These are phyloP conservation scores for Pseudozyma tsukubaensis DNA, from an alignment of 1,284 basidiomycete species.

Conservation along the genomic window DNA sequence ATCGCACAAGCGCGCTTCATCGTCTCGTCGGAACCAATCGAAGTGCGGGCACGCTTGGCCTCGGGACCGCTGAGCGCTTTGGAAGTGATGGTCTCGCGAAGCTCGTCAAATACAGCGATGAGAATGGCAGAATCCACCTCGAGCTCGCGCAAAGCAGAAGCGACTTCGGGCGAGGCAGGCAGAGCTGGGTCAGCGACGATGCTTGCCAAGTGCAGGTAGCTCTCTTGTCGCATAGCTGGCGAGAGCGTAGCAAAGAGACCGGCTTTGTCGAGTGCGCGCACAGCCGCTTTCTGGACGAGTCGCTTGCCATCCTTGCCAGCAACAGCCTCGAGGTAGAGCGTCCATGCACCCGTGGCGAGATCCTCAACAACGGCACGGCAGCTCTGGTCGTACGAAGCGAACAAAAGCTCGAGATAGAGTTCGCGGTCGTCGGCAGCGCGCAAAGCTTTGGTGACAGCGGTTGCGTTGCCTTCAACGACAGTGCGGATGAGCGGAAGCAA, in stretches of 20 bases:
- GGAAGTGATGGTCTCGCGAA: slow-evolving; percentile 72
- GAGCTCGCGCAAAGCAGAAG: slow-evolving; percentile 48
- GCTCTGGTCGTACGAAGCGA: slow-evolving; percentile 73
- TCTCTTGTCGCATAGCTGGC: slow-evolving; percentile 73
- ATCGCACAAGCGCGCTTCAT: slow-evolving; percentile 49
- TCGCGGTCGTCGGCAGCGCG: slow-evolving; percentile 27
- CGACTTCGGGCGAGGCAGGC: slow-evolving; percentile 39
- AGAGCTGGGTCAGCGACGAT: slow-evolving; percentile 48
- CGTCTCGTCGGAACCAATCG: slow-evolving; percentile 43
- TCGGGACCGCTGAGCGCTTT: slow-evolving; percentile 72
- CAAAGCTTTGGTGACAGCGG: slow-evolving; percentile 17
- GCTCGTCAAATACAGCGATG: slow-evolving; percentile 74
- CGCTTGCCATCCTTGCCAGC: slow-evolving; percentile 21
- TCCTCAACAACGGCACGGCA: slow-evolving; percentile 73
- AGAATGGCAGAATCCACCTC: slow-evolving; percentile 71
- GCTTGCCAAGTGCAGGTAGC: slow-evolving; percentile 72
- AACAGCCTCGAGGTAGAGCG: slow-evolving; percentile 38
- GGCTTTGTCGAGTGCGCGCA: slow-evolving; percentile 70
- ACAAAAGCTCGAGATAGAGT: slow-evolving; percentile 72
- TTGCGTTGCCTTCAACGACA: slow-evolving; percentile 58
- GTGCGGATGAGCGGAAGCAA: slow-evolving; percentile 75
- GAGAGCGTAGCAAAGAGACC: slow-evolving; percentile 74
- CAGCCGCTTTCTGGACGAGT: slow-evolving; percentile 44
- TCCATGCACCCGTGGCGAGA: slow-evolving; percentile 69
- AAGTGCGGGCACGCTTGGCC: slow-evolving; percentile 47